Evolutionary conservation across 83 land plant genomes (phyloP).

Genomic region (Picea abies): DNA sequence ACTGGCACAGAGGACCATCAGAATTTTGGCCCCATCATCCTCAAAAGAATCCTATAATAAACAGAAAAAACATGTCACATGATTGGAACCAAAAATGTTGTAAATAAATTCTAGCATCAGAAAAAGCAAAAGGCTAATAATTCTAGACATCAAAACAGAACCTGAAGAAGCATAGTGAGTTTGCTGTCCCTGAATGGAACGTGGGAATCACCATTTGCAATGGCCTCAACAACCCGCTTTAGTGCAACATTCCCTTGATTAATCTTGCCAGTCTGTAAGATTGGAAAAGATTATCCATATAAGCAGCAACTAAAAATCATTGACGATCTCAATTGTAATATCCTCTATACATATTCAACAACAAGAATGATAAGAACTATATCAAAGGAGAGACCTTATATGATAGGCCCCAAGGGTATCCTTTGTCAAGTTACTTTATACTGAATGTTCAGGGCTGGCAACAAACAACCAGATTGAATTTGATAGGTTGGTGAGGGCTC

Average conservation of each 20-base stretch:
- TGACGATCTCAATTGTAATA: background rate
- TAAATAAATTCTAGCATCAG: background rate
- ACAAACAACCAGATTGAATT: no score
- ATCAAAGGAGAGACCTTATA: no score
- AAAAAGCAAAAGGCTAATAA: background rate
- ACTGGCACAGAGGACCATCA: constrained; percentile 92
- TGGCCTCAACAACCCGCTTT: constrained; percentile 96
- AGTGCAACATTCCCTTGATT: constrained; percentile 95
- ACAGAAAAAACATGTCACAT: background rate
- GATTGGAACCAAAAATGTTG: background rate
- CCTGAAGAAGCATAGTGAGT: constrained; percentile 98
- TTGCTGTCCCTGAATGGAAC: constrained; percentile 97
- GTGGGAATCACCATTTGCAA: constrained; percentile 96
- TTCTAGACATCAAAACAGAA: constrained; percentile 12
- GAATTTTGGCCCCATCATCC: constrained; percentile 79
- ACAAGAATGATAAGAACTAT: background rate
- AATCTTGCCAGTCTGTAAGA: constrained; percentile 88
- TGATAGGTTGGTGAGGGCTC: no score
- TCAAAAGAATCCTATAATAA: constrained; percentile 84
- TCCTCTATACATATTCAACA: background rate
- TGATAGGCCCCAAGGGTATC: no score
- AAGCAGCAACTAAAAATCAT: background rate
- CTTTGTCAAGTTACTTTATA: no score
- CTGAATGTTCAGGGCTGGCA: no score
- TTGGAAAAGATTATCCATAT: background rate